phyloP scores from a whole-genome alignment of 148 eudicot species.

The Spergularia bocconei region DNA sequence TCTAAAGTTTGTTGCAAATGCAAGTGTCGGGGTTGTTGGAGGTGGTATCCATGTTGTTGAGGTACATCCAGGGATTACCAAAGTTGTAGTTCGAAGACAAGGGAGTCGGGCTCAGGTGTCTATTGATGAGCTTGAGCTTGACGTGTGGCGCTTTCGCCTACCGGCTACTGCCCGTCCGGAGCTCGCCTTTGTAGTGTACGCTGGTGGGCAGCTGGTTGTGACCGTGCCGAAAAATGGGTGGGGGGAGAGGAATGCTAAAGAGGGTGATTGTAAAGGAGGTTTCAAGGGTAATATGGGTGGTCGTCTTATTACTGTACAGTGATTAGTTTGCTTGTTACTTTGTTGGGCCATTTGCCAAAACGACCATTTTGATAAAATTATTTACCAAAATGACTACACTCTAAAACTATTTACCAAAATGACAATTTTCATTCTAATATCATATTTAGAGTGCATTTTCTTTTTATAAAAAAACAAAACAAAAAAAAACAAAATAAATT shows the following conservation, averaged over 20 bases:
- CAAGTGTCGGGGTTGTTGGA: neutral
- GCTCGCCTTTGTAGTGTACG: constrained; percentile 47
- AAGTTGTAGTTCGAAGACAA: constrained; percentile 42
- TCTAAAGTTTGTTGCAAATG: constrained; percentile 37
- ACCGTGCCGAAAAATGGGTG: constrained; percentile 53
- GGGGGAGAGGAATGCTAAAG: constrained; percentile 16
- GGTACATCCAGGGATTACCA: constrained; percentile 60
- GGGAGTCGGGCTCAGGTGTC: constrained; percentile 20
- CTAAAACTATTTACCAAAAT: no score
- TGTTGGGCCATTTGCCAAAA: no score
- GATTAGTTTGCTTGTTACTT: neutral
- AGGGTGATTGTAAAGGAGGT: constrained; percentile 21
- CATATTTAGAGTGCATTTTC: no score
- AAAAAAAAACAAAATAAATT: no score
- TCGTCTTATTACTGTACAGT: constrained; percentile 36
- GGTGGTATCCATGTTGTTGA: constrained; percentile 44
- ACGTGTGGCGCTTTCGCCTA: constrained; percentile 70
- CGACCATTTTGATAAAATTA: no score
- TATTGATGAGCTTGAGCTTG: constrained; percentile 43
- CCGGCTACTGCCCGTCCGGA: constrained; percentile 53
- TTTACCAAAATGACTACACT: no score
- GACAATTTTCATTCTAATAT: no score
- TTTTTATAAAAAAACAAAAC: no score
- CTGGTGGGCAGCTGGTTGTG: constrained; percentile 50
- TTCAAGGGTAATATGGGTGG: constrained; percentile 25